phyloP scores from a whole-genome alignment of 495 filamentous ascomycete genomes.

The Podospora tetraspora region DNA sequence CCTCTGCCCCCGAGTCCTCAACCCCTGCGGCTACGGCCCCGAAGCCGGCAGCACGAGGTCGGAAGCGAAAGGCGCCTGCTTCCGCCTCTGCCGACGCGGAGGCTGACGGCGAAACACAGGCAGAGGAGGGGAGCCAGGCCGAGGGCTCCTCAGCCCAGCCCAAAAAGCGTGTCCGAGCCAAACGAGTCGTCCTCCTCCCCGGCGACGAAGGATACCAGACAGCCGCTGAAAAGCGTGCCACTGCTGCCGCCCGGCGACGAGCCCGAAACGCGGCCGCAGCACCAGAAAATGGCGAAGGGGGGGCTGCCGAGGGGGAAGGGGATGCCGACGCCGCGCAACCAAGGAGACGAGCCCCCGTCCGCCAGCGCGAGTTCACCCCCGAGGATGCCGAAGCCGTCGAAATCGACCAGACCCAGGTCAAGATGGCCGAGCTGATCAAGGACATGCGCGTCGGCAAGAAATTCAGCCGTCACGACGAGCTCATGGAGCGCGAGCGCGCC shows the following conservation, averaged over 20 bases:
- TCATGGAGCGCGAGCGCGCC: constrained; percentile 43
- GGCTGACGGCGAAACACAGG: neutral
- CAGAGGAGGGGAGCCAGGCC: neutral
- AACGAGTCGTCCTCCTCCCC: constrained; percentile 9
- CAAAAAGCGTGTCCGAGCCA: constrained; percentile 13
- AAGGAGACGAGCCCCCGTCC: neutral
- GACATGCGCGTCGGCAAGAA: constrained; percentile 73
- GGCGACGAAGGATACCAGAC: constrained; percentile 15
- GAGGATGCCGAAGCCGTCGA: constrained; percentile 68
- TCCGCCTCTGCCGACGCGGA: neutral
- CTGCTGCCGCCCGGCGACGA: constrained; percentile 13
- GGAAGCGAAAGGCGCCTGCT: constrained; percentile 16
- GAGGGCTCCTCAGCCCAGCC: constrained; percentile 7
- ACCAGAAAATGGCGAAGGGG: constrained; percentile 16
- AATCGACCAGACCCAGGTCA: constrained; percentile 63
- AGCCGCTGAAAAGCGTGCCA: constrained; percentile 9
- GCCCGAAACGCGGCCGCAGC: constrained; percentile 16
- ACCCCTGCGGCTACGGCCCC: neutral
- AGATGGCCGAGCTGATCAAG: constrained; percentile 77
- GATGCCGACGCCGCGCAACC: neutral
- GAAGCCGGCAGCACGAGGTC: constrained; percentile 5
- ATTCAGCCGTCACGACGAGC: constrained; percentile 62
- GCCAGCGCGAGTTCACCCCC: constrained; percentile 54
- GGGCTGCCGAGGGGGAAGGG: constrained; percentile 10
- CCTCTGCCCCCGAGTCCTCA: neutral